A percentile compares a stretch with the other conserved stretches of the same genome.
Conservation (phyloP, 257 asterid genomes). For the Ballota nigra region DNA sequence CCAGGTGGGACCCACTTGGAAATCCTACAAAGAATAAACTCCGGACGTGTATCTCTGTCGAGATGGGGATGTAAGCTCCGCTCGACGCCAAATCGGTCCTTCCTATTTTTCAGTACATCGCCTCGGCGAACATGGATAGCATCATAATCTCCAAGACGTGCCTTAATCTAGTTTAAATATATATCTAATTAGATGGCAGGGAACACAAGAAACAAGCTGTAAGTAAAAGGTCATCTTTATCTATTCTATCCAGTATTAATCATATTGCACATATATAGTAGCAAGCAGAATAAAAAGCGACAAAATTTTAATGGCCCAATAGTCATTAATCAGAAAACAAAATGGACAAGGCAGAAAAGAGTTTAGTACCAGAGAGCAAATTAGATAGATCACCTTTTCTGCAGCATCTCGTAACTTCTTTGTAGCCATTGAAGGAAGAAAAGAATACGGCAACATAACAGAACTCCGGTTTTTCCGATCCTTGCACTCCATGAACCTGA, state of each 20-base stretch:
- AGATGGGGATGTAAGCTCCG: constrained; percentile 86
- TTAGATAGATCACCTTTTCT: constrained; percentile 51
- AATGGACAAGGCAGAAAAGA: background rate
- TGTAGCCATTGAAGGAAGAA: constrained; percentile 92
- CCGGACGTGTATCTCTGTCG: constrained; percentile 90
- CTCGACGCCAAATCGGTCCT: constrained; percentile 80
- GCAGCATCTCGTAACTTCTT: constrained; percentile 74
- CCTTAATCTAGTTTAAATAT: constrained; percentile 57
- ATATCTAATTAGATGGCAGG: background rate
- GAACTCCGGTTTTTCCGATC: constrained; percentile 77
- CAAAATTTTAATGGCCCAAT: background rate
- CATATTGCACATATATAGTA: background rate
- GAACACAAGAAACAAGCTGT: background rate
- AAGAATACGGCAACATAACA: constrained; percentile 69
- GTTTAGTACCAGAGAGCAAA: background rate
- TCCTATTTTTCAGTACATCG: constrained; percentile 79
- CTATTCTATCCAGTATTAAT: background rate
- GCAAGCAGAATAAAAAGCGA: background rate
- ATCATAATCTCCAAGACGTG: constrained; percentile 82
- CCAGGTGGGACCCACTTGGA: constrained; percentile 85
- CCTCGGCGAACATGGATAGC: constrained; percentile 99
- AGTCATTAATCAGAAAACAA: background rate
- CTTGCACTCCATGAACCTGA: constrained; percentile 99
- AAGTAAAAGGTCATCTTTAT: background rate
- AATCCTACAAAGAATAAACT: constrained; percentile 85